These are phyloP conservation scores for Cyclospora cayetanensis DNA, from an alignment of 169 alveolate species.

Conservation along the genomic window DNA sequence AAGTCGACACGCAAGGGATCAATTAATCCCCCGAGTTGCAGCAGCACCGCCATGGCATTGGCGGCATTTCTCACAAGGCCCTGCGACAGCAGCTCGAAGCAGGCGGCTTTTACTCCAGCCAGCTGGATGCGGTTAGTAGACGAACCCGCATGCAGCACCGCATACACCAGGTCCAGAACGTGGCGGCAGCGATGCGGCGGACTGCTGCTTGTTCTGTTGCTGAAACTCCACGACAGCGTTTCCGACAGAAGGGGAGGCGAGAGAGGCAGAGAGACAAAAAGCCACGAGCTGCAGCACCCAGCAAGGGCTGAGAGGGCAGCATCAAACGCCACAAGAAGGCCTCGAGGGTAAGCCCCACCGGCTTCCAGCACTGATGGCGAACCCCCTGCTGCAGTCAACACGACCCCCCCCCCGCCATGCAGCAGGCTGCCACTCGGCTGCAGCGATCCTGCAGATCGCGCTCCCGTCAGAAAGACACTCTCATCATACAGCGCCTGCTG, in stretches of 20 bases:
- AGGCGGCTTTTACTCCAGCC: slow-evolving; percentile 33
- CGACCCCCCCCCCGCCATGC: neutral
- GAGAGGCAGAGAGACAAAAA: slow-evolving; percentile 34
- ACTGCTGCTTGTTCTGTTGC: slow-evolving; percentile 27
- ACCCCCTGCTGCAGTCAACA: slow-evolving; percentile 17
- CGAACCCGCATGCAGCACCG: slow-evolving; percentile 40
- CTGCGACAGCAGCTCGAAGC: slow-evolving; percentile 44
- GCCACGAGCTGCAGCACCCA: slow-evolving; percentile 38
- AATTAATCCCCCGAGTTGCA: slow-evolving; percentile 34
- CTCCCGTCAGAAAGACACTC: neutral
- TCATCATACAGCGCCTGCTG: slow-evolving; percentile 7
- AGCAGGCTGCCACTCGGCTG: neutral
- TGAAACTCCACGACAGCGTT: neutral
- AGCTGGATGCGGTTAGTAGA: neutral
- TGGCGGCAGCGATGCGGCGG: neutral
- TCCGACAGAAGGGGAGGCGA: slow-evolving; percentile 40
- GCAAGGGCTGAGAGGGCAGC: slow-evolving; percentile 22
- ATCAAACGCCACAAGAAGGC: slow-evolving; percentile 49
- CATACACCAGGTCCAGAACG: slow-evolving; percentile 37
- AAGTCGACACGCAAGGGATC: slow-evolving; percentile 40
- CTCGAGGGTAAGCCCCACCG: slow-evolving; percentile 40
- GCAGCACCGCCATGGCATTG: slow-evolving; percentile 57
- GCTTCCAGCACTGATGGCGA: neutral
- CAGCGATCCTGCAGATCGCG: slow-evolving; percentile 25
- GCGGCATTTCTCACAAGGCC: slow-evolving; percentile 35